Conservation (phyloP, 2,329 filamentous ascomycete species). For the Aspergillus japonicus region DNA sequence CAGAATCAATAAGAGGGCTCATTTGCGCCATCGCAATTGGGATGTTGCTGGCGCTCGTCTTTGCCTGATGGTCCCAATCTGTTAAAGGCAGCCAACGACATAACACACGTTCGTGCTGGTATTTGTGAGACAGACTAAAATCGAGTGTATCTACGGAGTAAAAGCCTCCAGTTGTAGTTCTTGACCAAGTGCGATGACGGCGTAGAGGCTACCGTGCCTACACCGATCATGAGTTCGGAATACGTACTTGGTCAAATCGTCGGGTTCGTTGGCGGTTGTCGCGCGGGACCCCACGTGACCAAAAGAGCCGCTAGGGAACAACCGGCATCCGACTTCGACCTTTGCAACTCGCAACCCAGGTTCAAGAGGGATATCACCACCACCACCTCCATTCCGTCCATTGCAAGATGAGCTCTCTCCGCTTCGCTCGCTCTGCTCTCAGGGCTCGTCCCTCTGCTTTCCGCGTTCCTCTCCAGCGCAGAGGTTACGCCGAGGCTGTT, state of each 20-base stretch:
- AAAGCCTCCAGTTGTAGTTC: background rate
- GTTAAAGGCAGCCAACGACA: no score
- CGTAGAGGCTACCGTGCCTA: background rate
- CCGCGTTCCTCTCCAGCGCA: constrained; percentile 74
- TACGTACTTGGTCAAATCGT: background rate
- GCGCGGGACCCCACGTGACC: constrained; percentile 28
- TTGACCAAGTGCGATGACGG: background rate
- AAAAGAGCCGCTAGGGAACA: constrained; percentile 37
- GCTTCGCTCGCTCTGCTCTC: constrained; percentile 86
- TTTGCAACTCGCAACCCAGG: constrained; percentile 37
- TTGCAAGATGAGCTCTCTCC: constrained; percentile 81
- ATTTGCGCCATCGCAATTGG: no score
- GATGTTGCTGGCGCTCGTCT: no score
- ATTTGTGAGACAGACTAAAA: no score
- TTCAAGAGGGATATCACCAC: constrained; percentile 37
- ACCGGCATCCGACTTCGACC: constrained; percentile 41
- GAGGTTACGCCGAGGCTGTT: constrained; percentile 87
- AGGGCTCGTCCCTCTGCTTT: constrained; percentile 76
- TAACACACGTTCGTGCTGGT: no score
- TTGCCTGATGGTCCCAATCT: no score
- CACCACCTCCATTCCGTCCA: constrained; percentile 31
- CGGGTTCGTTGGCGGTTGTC: background rate
- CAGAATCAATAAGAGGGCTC: no score
- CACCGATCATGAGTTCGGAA: no score
- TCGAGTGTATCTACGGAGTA: no score